A percentile compares a stretch with the other conserved stretches of the same genome.
Conservation (phyloP, 306 rosid species). For the Lablab purpureus region DNA sequence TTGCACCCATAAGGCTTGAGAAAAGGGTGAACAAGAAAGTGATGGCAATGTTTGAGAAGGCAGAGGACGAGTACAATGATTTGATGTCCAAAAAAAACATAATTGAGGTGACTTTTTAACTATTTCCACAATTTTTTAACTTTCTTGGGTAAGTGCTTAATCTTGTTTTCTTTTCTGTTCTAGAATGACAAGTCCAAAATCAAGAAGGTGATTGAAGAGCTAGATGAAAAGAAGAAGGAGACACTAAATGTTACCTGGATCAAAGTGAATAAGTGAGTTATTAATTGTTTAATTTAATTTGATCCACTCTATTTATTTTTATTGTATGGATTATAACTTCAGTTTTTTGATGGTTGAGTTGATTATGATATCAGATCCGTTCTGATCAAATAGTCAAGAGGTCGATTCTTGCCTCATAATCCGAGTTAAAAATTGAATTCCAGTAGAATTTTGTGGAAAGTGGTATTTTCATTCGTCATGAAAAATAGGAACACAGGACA, state of each 20-base stretch:
- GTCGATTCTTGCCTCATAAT: neutral
- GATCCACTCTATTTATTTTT: conserved; percentile 33
- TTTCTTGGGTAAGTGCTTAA: conserved; percentile 48
- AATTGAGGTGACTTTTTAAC: conserved; percentile 75
- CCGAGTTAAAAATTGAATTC: neutral
- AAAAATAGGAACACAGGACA: neutral
- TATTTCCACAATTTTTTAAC: conserved; percentile 23
- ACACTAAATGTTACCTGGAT: conserved; percentile 92
- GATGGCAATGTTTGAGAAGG: conserved; percentile 99
- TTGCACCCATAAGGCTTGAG: conserved; percentile 73
- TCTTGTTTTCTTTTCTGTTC: conserved; percentile 39
- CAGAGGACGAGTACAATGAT: conserved; percentile 98
- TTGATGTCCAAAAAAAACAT: conserved; percentile 93
- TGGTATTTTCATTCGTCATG: neutral
- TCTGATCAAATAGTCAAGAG: neutral
- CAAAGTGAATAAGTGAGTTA: conserved; percentile 81
- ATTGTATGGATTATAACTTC: neutral
- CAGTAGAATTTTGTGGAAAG: neutral
- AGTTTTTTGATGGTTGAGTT: conserved; percentile 8
- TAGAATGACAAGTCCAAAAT: conserved; percentile 96
- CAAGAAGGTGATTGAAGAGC: conserved; percentile 95
- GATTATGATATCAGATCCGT: conserved; percentile 2
- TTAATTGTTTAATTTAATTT: conserved; percentile 16
- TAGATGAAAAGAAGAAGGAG: conserved; percentile 98
- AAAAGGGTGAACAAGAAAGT: conserved; percentile 99